Evolutionary conservation across 805 yeast species (phyloP).

Genomic region (Candida saitoana): DNA sequence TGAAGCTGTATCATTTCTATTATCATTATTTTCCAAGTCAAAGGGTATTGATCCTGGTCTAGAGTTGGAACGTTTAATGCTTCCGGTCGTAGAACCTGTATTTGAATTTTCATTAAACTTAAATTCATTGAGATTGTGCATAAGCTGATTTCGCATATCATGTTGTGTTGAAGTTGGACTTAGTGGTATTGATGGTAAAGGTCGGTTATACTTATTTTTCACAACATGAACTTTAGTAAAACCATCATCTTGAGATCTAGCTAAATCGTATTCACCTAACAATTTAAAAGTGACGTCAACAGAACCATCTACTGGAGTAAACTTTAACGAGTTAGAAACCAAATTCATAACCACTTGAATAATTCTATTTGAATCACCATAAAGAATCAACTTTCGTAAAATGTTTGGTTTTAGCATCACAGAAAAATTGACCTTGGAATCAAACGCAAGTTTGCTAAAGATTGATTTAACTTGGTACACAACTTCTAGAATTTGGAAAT

Average conservation of each 20-base stretch:
- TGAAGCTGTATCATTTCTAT: slow-evolving; percentile 22
- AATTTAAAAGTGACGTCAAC: slow-evolving; percentile 61
- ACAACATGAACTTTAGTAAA: slow-evolving; percentile 45
- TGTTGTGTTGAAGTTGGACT: neutral
- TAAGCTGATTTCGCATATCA: neutral
- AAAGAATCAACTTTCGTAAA: slow-evolving; percentile 59
- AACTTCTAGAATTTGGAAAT: slow-evolving; percentile 75
- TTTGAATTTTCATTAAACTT: neutral
- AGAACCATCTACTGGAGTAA: slow-evolving; percentile 85
- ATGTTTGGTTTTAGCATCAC: slow-evolving; percentile 61
- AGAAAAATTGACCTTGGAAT: slow-evolving; percentile 66
- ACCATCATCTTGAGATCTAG: slow-evolving; percentile 36
- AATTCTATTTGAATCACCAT: slow-evolving; percentile 87
- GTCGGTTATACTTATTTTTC: slow-evolving; percentile 13
- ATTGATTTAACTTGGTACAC: slow-evolving; percentile 82
- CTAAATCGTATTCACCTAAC: slow-evolving; percentile 67
- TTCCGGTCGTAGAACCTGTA: neutral
- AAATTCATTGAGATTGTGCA: neutral
- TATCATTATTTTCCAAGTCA: neutral
- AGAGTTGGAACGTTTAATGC: neutral
- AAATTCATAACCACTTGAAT: slow-evolving; percentile 90
- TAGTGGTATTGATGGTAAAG: slow-evolving; percentile 6
- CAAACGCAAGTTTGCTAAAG: slow-evolving; percentile 74
- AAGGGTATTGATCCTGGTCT: neutral
- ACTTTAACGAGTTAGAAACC: slow-evolving; percentile 85